These are phyloP conservation scores for Beauveria caledonica DNA, from an alignment of 2,329 filamentous ascomycete species.

Conservation along the genomic window DNA sequence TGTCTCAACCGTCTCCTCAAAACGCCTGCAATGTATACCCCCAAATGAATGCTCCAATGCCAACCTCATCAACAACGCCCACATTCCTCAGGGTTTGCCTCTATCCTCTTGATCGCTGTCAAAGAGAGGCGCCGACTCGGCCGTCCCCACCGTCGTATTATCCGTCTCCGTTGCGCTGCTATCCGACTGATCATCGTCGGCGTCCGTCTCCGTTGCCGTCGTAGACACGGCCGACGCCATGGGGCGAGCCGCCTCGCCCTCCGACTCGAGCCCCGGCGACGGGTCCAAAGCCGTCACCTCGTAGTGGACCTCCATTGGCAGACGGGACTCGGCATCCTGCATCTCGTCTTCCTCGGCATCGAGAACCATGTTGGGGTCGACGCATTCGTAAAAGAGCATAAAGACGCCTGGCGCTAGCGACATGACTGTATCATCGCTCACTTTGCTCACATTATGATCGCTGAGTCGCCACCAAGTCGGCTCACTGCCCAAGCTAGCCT, in stretches of 20 bases:
- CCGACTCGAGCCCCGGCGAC: background rate
- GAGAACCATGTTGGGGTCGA: slow-evolving; percentile 45
- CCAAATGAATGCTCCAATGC: background rate
- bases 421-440: slow-evolving; percentile 65
- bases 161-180: slow-evolving; percentile 5
- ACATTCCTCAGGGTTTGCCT: background rate
- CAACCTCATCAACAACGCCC: background rate
- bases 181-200: background rate
- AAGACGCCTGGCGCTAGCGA: slow-evolving; percentile 71
- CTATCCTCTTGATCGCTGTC: background rate
- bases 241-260: background rate
- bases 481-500: background rate
- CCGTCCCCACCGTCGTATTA: slow-evolving; percentile 5
- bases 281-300: background rate
- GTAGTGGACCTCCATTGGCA: background rate
- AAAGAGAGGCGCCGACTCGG: background rate
- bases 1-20: background rate
- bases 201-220: background rate
- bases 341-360: slow-evolving; percentile 21
- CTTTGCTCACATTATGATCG: slow-evolving; percentile 72
- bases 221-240: background rate
- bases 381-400: slow-evolving; percentile 91
- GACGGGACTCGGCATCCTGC: slow-evolving; percentile 3
- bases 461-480: slow-evolving; percentile 68
- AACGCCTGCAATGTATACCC: background rate